Conservation (phyloP, 345 rosid species). For the Arabis alpina region DNA sequence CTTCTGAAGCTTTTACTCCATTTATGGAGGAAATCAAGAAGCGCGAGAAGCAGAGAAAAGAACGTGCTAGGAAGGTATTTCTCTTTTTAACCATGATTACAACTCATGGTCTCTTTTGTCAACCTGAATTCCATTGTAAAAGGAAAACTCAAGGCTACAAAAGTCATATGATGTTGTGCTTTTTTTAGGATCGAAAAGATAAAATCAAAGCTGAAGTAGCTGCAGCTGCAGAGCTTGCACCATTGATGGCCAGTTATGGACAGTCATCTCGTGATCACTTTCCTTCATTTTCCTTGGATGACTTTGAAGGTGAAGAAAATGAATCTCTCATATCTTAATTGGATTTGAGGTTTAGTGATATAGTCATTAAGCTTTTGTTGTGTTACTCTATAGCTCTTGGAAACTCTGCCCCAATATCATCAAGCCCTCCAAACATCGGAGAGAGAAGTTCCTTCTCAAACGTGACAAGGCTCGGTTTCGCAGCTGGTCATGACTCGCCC, state of each 20-base stretch:
- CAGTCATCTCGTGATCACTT: constrained; percentile 46
- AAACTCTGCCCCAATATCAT: constrained; percentile 52
- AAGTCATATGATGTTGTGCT: constrained; percentile 23
- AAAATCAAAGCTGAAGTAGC: constrained; percentile 85
- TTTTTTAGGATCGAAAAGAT: constrained; percentile 68
- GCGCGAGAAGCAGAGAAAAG: constrained; percentile 84
- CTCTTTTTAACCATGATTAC: constrained; percentile 5
- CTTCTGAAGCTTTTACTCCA: constrained; percentile 70
- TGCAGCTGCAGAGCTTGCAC: constrained; percentile 52
- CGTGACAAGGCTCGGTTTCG: constrained; percentile 89
- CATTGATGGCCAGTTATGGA: constrained; percentile 50
- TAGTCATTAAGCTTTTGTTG: constrained; percentile 4
- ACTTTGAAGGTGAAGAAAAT: constrained; percentile 71
- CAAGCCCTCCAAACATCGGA: constrained; percentile 68
- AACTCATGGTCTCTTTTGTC: not conserved
- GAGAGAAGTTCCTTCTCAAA: constrained; percentile 81
- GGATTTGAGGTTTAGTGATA: not conserved
- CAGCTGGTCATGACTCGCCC: constrained; percentile 92
- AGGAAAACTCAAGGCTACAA: constrained; percentile 5
- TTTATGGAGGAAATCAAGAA: constrained; percentile 87
- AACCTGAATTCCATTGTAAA: not conserved
- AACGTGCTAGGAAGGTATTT: constrained; percentile 71
- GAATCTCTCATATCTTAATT: not conserved
- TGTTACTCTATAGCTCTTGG: constrained; percentile 62
- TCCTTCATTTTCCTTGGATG: constrained; percentile 79